phyloP scores from a whole-genome alignment of 352 stramenopile species.

The Phytophthora litchii region DNA sequence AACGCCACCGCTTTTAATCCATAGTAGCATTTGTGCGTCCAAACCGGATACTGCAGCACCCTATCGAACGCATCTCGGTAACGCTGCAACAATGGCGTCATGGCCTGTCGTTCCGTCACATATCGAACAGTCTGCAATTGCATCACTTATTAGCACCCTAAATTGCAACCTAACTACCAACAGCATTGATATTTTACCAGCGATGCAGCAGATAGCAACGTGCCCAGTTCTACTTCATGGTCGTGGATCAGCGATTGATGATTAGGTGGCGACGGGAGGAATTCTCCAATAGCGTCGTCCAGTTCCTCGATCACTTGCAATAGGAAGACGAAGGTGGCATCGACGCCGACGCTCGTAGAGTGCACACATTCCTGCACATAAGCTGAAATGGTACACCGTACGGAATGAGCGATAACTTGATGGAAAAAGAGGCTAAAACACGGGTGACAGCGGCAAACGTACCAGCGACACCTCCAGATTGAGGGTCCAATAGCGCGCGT shows the following conservation, averaged over 20 bases:
- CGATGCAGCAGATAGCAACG: conserved; percentile 67
- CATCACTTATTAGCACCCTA: not conserved
- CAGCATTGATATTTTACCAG: conserved; percentile 35
- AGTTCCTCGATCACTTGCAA: conserved; percentile 71
- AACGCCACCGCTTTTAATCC: conserved; percentile 61
- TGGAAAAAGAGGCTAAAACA: not conserved
- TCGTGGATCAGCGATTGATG: conserved; percentile 45
- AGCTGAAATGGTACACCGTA: conserved; percentile 29
- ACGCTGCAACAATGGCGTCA: conserved; percentile 55
- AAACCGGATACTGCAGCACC: conserved; percentile 59
- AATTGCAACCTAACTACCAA: not conserved
- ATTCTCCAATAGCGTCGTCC: conserved; percentile 53
- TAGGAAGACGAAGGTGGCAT: conserved; percentile 66
- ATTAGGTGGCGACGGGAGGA: conserved; percentile 27
- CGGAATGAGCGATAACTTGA: conserved; percentile 4
- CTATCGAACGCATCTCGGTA: conserved; percentile 58
- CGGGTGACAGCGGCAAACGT: not conserved
- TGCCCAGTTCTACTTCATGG: conserved; percentile 73
- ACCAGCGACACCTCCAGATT: conserved; percentile 40
- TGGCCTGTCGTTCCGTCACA: conserved; percentile 69
- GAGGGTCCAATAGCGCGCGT: conserved; percentile 31
- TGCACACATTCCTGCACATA: conserved; percentile 82
- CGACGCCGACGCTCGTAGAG: conserved; percentile 62
- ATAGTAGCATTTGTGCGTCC: conserved; percentile 37
- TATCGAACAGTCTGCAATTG: conserved; percentile 67